phyloP scores from a whole-genome alignment of 768 basidiomycete genomes.

The Leucocoprinus sp. region DNA sequence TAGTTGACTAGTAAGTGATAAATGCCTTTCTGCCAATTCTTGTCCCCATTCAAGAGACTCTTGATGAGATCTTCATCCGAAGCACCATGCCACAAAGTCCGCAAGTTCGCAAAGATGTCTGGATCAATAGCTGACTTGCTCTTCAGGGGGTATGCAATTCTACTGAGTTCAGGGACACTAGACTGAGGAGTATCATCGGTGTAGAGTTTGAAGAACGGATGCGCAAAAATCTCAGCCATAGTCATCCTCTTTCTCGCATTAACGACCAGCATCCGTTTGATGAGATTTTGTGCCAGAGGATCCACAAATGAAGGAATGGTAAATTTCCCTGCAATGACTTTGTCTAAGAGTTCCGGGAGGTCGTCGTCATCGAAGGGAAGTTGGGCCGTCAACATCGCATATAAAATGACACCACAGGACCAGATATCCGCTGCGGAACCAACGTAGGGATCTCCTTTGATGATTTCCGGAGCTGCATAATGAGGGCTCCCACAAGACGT shows the following conservation, averaged over 20 bases:
- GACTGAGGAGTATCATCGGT: conserved; percentile 34
- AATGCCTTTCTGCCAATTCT: conserved; percentile 94
- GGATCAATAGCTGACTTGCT: conserved; percentile 64
- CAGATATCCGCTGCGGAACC: conserved; percentile 90
- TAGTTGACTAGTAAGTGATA: conserved; percentile 88
- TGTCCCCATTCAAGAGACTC: conserved; percentile 54
- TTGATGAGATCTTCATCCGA: conserved; percentile 66
- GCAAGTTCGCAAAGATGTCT: conserved; percentile 85
- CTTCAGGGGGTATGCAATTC: conserved; percentile 62
- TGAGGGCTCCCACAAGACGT: conserved; percentile 94
- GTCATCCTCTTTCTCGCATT: conserved; percentile 72
- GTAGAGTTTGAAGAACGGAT: conserved; percentile 69
- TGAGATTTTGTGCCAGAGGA: conserved; percentile 64
- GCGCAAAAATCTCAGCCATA: conserved; percentile 69
- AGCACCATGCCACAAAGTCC: conserved; percentile 84
- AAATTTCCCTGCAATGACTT: conserved; percentile 67
- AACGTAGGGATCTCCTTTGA: conserved; percentile 75
- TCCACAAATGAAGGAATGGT: conserved; percentile 69
- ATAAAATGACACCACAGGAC: conserved; percentile 94
- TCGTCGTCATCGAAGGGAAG: conserved; percentile 95
- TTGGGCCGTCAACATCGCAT: conserved; percentile 75
- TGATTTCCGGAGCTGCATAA: conserved; percentile 90
- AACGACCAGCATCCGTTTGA: conserved; percentile 72
- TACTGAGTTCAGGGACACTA: conserved; percentile 52
- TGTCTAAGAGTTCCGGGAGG: conserved; percentile 64